A percentile compares a stretch with the other conserved stretches of the same genome.
These are phyloP conservation scores for Phialophora chinensis DNA, from an alignment of 2,329 filamentous ascomycete species.

Conservation along the genomic window DNA sequence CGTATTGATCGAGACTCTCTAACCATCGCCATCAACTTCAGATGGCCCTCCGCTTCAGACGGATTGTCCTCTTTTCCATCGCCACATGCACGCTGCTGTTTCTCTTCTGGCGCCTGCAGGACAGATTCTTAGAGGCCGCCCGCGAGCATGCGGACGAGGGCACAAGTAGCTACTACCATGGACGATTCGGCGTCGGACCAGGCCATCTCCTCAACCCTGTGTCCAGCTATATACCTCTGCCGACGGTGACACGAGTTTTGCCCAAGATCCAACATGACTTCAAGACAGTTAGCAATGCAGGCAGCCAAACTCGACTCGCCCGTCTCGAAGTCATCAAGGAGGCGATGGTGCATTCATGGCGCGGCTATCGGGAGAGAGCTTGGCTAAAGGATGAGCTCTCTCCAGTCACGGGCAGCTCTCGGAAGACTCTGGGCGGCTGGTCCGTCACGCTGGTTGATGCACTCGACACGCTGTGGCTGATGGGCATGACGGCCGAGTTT, in stretches of 20 bases:
- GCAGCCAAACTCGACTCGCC: constrained; percentile 20
- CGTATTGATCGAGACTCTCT: not conserved
- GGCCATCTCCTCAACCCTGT: constrained; percentile 25
- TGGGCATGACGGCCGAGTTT: constrained; percentile 70
- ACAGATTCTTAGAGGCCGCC: not conserved
- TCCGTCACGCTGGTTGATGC: constrained; percentile 69
- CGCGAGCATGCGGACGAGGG: not conserved
- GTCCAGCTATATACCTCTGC: constrained; percentile 28
- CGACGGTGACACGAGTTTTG: constrained; percentile 18
- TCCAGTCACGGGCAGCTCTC: constrained; percentile 59
- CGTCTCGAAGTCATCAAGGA: constrained; percentile 56
- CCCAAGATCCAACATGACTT: constrained; percentile 38
- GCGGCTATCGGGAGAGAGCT: constrained; percentile 64
- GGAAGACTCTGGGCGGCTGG: constrained; percentile 69
- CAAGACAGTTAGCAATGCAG: constrained; percentile 7
- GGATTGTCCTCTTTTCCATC: not conserved
- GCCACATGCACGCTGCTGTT: constrained; percentile 4
- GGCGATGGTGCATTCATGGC: constrained; percentile 63
- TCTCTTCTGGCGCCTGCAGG: constrained; percentile 14
- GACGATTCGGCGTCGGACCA: constrained; percentile 1
- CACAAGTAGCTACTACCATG: not conserved
- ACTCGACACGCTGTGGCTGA: constrained; percentile 73
- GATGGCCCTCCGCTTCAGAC: constrained; percentile 11
- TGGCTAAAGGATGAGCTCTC: constrained; percentile 69
- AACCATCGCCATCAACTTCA: not conserved